Base-by-base conservation (phyloP, 495 filamentous ascomycete genomes). In the Corynascus novoguineensis region DNA sequence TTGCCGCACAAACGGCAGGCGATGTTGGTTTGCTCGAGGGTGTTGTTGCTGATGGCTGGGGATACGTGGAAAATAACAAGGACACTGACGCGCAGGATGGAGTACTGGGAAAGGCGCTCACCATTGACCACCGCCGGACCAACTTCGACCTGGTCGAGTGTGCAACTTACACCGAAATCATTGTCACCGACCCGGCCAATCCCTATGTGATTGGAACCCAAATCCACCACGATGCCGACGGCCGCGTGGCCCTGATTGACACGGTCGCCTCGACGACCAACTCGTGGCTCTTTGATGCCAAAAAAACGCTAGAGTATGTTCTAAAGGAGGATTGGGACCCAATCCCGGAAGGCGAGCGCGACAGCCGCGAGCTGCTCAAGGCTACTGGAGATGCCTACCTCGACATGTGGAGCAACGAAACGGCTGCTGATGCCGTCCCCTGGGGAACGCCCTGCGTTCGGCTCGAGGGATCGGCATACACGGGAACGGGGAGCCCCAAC, bases 131-230 rank as follows among this genome's bases (percentile, higher is more conserved):
- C 42, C 61, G 62, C 40, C 69, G 65, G 42, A 73, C 68, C 5
- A 73, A 54, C 51, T 37, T 59, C 29, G 68, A 72, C 61, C 31
- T 41, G 12, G 49, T 66, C 32, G 63, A 55, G 10, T 77, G 74
- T 41, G 66, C 72, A 4, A 63, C 65, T 4, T 76, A 64, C 62
- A 71, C 69, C 0, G 71, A 75, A 59, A 58, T 77, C 37, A 68
- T 77, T 49, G 46, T 63, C 37, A 59, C 67, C n/a, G 60, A 64
- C 35, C 56, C 67, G 4, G 53, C 31, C 7, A 64, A 63, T 0
- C 71, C 72, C 3, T 71, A 71, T 37, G 72, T 77, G 1, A 72
- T 75, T 38, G 73, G 74, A n/a, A 71, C 71, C 3, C 72, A 75
- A 56, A 69, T 77, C 55, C 68, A 62, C 11, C 71, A 64, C 51